phyloP scores from a whole-genome alignment of 306 rosid genomes.

The Comarum palustre region DNA sequence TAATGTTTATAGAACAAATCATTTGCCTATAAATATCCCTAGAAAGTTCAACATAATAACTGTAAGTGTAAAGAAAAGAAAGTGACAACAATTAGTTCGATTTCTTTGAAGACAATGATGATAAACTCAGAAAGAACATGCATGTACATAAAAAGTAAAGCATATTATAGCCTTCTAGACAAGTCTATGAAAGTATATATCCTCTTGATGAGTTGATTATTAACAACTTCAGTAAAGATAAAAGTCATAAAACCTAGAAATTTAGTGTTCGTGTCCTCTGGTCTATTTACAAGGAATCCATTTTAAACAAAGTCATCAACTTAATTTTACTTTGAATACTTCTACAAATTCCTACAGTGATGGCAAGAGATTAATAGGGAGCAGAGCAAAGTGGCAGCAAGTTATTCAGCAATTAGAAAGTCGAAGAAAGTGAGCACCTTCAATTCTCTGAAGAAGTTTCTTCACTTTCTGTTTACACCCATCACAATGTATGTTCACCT shows the following conservation, averaged over 20 bases:
- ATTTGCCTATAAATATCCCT: not conserved
- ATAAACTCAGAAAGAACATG: not conserved
- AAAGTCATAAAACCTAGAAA: no score
- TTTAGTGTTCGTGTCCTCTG: not conserved
- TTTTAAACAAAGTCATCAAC: not conserved
- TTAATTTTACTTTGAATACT: not conserved
- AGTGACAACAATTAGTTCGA: not conserved
- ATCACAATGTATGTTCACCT: constrained; percentile 95
- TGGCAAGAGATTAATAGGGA: not conserved
- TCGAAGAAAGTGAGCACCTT: constrained; percentile 53
- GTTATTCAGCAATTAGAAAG: constrained; percentile 18
- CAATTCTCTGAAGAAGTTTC: constrained; percentile 93
- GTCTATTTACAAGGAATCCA: not conserved
- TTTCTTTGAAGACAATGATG: not conserved
- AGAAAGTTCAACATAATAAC: not conserved
- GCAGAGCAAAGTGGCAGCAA: not conserved
- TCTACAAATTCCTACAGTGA: not conserved
- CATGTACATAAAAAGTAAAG: not conserved
- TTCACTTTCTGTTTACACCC: constrained; percentile 97
- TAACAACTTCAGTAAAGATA: not conserved
- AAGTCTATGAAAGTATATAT: not conserved
- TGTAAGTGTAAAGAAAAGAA: not conserved
- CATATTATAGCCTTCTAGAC: not conserved
- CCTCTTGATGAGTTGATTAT: not conserved
- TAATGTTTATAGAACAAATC: not conserved